Conservation (phyloP, 768 basidiomycete species). For the Tylopilus balloui region DNA sequence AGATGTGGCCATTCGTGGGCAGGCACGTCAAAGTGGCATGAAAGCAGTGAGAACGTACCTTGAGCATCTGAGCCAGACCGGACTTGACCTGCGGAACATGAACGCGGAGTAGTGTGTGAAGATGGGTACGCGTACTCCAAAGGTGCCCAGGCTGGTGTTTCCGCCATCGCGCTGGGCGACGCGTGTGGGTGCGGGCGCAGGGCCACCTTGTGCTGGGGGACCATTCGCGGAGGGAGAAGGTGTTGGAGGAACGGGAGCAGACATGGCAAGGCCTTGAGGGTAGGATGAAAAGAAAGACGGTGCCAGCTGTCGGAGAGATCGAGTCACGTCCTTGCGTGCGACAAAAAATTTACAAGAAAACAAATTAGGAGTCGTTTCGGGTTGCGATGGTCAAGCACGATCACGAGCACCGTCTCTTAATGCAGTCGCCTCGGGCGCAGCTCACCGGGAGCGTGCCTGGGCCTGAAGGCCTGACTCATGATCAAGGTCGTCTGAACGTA, state of each 20-base stretch:
- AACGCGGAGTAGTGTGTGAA: not conserved
- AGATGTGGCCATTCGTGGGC: not conserved
- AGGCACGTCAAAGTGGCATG: not conserved
- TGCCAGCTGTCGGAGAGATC: too few relatives aligned
- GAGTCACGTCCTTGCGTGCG: not conserved
- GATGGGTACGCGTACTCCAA: constrained; percentile 48
- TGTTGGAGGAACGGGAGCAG: constrained; percentile 7
- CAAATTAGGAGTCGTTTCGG: too few relatives aligned
- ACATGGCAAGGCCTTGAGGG: constrained; percentile 14
- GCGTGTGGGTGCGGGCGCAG: constrained; percentile 46
- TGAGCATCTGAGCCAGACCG: constrained; percentile 95
- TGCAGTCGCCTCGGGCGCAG: not conserved
- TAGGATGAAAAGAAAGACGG: not conserved
- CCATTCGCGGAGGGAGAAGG: constrained; percentile 4
- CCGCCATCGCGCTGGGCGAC: constrained; percentile 47
- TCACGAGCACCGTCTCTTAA: not conserved
- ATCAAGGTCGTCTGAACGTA: too few relatives aligned
- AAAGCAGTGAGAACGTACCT: constrained; percentile 42
- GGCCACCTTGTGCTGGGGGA: not conserved
- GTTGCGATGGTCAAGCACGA: too few relatives aligned
- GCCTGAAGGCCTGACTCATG: not conserved
- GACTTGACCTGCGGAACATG: constrained; percentile 68
- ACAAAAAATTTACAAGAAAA: not conserved
- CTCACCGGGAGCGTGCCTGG: not conserved
- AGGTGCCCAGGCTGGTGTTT: constrained; percentile 63